These are phyloP conservation scores for Sedum album DNA, from an alignment of 164 flowering plant genomes.

Conservation along the genomic window DNA sequence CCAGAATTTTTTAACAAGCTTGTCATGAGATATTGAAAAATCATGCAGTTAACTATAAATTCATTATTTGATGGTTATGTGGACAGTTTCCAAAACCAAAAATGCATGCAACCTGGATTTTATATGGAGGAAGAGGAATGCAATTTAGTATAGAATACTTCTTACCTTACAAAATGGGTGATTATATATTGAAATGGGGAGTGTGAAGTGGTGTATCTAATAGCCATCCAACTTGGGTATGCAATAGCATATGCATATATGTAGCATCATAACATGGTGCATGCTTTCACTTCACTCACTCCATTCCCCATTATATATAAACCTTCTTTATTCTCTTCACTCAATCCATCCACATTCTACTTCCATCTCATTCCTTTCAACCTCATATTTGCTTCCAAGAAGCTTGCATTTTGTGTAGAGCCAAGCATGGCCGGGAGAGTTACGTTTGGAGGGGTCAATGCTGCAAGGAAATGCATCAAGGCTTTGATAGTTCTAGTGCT, in stretches of 20 bases:
- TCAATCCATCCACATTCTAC: not conserved
- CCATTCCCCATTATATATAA: not conserved
- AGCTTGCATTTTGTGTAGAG: not conserved
- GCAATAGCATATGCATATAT: not conserved
- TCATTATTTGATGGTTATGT: not conserved
- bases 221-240: not conserved
- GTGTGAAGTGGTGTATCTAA: not conserved
- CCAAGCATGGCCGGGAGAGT: not conserved
- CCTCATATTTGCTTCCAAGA: not conserved
- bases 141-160: not conserved
- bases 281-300: slow-evolving; percentile 3
- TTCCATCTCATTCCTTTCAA: not conserved
- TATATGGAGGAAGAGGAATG: no score
- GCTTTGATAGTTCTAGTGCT: slow-evolving; percentile 19
- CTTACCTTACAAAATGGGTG: not conserved
- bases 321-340: not conserved
- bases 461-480: slow-evolving; percentile 15
- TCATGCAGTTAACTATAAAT: no score
- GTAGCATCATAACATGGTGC: not conserved
- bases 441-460: not conserved
- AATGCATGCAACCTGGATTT: no score
- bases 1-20: not conserved
- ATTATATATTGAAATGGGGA: not conserved
- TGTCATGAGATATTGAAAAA: not conserved
- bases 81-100: no score